These are phyloP conservation scores for Gracilaria domingensis DNA, from an alignment of 23 red algal genomes.

Conservation along the genomic window DNA sequence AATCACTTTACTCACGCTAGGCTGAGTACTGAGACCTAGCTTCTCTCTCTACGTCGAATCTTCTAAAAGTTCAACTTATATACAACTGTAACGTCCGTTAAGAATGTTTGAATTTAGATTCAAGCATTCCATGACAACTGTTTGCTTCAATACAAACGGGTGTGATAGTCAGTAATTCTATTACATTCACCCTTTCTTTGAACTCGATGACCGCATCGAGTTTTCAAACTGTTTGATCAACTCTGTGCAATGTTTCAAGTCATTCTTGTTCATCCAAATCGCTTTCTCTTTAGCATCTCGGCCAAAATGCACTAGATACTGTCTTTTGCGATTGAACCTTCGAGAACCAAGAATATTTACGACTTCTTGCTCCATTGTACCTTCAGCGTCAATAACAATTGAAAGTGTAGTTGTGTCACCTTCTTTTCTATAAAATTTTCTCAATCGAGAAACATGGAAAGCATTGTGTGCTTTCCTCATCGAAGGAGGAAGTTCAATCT, in stretches of 20 bases:
- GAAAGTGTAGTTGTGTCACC: neutral
- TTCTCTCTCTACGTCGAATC: neutral
- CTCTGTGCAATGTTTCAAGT: neutral
- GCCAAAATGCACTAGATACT: constrained; percentile 42
- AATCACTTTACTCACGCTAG: neutral
- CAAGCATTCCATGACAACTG: neutral
- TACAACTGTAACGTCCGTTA: neutral
- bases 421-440: neutral
- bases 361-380: constrained; percentile 39
- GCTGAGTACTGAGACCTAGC: neutral
- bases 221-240: constrained; percentile 23
- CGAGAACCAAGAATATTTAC: constrained; percentile 5
- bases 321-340: constrained; percentile 6
- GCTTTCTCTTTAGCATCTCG: constrained; percentile 25
- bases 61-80: neutral
- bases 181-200: constrained; percentile 22
- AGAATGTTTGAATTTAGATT: neutral
- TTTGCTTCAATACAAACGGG: neutral
- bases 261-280: constrained; percentile 51
- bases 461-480: constrained; percentile 51
- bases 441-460: constrained; percentile 37
- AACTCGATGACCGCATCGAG: constrained; percentile 2
- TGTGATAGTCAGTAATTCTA: neutral
- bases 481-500: constrained; percentile 39
- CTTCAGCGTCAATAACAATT: constrained; percentile 38